Evolutionary conservation across 2,329 filamentous ascomycete genomes (phyloP).

Genomic region (Aspergillus eucalypticola): DNA sequence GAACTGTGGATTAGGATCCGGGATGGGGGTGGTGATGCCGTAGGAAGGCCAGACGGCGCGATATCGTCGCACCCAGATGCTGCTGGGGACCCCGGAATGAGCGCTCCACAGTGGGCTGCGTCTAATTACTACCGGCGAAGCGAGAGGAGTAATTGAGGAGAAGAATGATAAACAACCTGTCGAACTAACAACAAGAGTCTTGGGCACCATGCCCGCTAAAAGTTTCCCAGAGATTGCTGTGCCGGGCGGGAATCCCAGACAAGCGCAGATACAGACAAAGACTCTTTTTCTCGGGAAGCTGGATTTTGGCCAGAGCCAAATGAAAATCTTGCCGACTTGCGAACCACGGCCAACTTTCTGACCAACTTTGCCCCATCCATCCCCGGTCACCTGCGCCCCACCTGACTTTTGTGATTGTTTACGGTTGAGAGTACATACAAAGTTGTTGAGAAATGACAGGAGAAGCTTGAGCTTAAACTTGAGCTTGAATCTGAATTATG

Average conservation of each 20-base stretch:
- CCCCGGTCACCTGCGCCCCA: constrained; percentile 2
- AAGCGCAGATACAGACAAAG: neutral
- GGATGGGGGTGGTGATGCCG: constrained; percentile 42
- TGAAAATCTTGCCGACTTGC: constrained; percentile 2
- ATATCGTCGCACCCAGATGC: constrained; percentile 25
- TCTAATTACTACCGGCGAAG: constrained; percentile 8
- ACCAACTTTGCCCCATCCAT: neutral
- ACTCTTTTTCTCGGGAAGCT: neutral
- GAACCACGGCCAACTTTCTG: neutral
- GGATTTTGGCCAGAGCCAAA: neutral
- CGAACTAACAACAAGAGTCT: constrained; percentile 26
- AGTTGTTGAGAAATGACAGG: no score
- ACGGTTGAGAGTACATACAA: no score
- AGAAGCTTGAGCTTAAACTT: no score
- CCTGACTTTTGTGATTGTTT: neutral
- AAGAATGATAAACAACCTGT: constrained; percentile 21
- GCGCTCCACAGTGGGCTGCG: constrained; percentile 30
- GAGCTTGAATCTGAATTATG: no score
- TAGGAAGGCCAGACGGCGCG: constrained; percentile 40
- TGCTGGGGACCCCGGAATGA: constrained; percentile 19
- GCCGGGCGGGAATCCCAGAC: neutral
- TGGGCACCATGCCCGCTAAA: constrained; percentile 37
- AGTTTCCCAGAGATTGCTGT: neutral
- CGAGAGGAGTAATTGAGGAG: constrained; percentile 12
- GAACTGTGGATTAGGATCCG: constrained; percentile 25